Evolutionary conservation across 2,329 filamentous ascomycete genomes (phyloP), one percentile per base, ranked within the genome.

Genomic region (Paraphoma sp.): DNA sequence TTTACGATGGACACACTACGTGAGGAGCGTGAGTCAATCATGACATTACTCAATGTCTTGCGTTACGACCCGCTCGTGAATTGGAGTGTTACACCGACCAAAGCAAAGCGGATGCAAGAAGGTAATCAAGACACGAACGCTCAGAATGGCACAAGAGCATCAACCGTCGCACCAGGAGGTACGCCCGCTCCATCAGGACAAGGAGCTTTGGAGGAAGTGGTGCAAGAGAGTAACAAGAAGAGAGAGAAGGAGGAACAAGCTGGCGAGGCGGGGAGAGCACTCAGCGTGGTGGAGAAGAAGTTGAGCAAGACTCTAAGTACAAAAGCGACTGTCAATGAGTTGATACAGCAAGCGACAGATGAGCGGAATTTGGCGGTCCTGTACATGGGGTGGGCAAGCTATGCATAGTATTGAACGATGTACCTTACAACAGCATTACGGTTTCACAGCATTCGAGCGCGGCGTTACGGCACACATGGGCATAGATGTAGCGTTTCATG

Each of bases 51-150:
- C 17, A 96, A 99, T 72, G 96, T 99, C 18, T 81, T 99, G 56
- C 90, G 96, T n/a, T 98, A 97, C 77, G 95, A 99, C 82, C 96
- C 95, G 1, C 80, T 99, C 59, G 96, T 98, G 76, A 95, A 88
- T 58, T 99, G 95, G 95, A 94, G 92, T 36, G 88, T 97, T 53
- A 95, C 91, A 10, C 86, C 87, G 0, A 75, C 88, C 14, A 83
- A 87, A 47, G 84, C 87, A 53, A 87, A 86, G 73, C 83, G 84
- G 52, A 89, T 90, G 83, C 87, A 89, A 69, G 86, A 89, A 65
- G 86, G 84, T 8, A 60, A 64, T 45, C 81, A 88, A 44, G 82
- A 83, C 41, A 84, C 84, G 2, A 82, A 80, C 8, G 79, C 71
- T 30, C 79, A 54, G 2, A 74, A 73, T 14, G 68, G 65, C 11